phyloP scores from a whole-genome alignment of 345 rosid species.

The Balakata baccata region DNA sequence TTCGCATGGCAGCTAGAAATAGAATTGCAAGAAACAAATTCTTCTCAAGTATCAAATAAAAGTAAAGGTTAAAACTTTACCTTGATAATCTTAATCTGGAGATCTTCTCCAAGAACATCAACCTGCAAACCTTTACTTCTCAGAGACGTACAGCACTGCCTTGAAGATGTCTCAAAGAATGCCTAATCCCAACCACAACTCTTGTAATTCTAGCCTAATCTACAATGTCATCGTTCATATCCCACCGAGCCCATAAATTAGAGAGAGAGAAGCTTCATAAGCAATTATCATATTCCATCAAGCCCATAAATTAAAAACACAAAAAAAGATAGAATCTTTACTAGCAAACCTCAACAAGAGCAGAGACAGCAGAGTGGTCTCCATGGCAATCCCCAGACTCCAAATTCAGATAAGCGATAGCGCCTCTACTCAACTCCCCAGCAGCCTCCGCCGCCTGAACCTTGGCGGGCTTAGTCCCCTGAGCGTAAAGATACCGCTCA shows the following conservation, averaged over 20 bases:
- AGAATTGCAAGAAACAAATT: neutral
- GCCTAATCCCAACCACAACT: slow-evolving; percentile 85
- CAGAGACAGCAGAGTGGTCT: slow-evolving; percentile 72
- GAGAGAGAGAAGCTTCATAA: no score
- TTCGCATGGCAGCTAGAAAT: neutral
- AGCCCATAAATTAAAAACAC: neutral
- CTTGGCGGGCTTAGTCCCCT: slow-evolving; percentile 87
- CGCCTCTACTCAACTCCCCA: slow-evolving; percentile 49
- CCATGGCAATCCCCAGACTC: slow-evolving; percentile 97
- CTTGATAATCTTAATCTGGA: slow-evolving; percentile 69
- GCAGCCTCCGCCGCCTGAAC: slow-evolving; percentile 68
- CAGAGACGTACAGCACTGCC: slow-evolving; percentile 69
- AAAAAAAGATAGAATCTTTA: neutral
- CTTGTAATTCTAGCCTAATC: slow-evolving; percentile 80
- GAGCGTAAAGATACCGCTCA: slow-evolving; percentile 78
- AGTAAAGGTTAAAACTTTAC: slow-evolving; percentile 27
- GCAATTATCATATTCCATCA: no score
- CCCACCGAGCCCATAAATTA: no score
- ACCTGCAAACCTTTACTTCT: slow-evolving; percentile 78
- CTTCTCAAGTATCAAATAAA: neutral
- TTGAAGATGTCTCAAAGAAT: slow-evolving; percentile 84
- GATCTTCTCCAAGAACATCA: slow-evolving; percentile 89
- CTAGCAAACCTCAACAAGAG: slow-evolving; percentile 71
- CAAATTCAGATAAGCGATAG: slow-evolving; percentile 77
- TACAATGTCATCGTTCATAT: neutral